A percentile compares a stretch with the other conserved stretches of the same genome.
These are phyloP conservation scores for Panaeolus papilionaceus DNA, from an alignment of 768 basidiomycete genomes.

Conservation along the genomic window DNA sequence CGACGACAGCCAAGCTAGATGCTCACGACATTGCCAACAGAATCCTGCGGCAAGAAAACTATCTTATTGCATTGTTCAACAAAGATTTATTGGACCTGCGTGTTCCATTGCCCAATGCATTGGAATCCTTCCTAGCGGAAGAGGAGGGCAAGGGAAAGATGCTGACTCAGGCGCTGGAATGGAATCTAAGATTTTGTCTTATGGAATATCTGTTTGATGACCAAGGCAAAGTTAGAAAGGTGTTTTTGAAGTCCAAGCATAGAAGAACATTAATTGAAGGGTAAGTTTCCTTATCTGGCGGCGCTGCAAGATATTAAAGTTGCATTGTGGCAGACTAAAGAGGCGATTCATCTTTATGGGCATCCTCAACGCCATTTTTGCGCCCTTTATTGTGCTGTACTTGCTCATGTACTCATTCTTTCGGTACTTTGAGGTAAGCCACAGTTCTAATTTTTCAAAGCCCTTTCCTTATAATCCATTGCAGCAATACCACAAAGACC, in stretches of 20 bases:
- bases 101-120: conserved; percentile 72
- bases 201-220: conserved; percentile 94
- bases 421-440: conserved; percentile 94
- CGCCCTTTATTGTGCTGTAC: conserved; percentile 96
- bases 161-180: conserved; percentile 91
- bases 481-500: conserved; percentile 99
- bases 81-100: conserved; percentile 92
- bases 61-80: conserved; percentile 96
- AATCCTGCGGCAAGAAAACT: conserved; percentile 98
- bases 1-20: conserved; percentile 86
- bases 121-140: conserved; percentile 56
- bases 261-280: conserved; percentile 80
- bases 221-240: conserved; percentile 89
- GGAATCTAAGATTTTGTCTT: conserved; percentile 96
- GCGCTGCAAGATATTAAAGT: conserved; percentile 4
- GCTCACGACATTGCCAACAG: conserved; percentile 98
- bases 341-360: conserved; percentile 97
- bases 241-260: conserved; percentile 89
- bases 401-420: conserved; percentile 99
- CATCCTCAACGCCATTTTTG: conserved; percentile 92
- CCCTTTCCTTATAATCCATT: conserved; percentile 5
- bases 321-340: conserved; percentile 57
- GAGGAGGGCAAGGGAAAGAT: conserved; percentile 75
- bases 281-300: conserved; percentile 45
- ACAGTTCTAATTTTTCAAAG: neutral